Evolutionary conservation across 495 filamentous ascomycete species (phyloP).

Genomic region (Entonaema liquescens): DNA sequence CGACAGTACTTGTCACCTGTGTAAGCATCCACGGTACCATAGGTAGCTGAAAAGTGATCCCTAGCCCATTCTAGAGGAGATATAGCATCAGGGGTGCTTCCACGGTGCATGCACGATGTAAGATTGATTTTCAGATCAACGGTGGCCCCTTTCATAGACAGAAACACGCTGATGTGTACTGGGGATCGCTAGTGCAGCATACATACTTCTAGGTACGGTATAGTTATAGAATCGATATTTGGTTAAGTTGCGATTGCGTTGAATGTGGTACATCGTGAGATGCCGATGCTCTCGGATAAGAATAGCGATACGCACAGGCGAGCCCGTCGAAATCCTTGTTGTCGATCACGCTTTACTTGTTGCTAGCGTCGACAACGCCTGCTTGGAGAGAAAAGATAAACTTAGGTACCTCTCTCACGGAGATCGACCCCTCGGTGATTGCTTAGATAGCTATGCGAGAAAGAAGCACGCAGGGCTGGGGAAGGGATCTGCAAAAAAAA

Average conservation of each 20-base stretch:
- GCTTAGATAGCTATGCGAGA: conserved; percentile 30
- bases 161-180: conserved; percentile 25
- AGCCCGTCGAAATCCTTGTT: conserved; percentile 20
- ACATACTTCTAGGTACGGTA: conserved; percentile 17
- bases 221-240: conserved; percentile 2
- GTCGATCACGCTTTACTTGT: conserved; percentile 22
- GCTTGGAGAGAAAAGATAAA: conserved; percentile 18
- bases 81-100: conserved; percentile 40
- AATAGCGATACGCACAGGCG: conserved; percentile 20
- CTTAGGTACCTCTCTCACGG: conserved; percentile 18
- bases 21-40: conserved; percentile 12
- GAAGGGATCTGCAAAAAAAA: conserved; percentile 18
- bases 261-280: conserved; percentile 7
- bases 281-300: conserved; percentile 13
- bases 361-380: not conserved
- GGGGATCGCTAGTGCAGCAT: conserved; percentile 22
- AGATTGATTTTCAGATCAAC: conserved; percentile 48
- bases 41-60: conserved; percentile 29
- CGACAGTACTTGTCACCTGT: conserved; percentile 25
- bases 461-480: conserved; percentile 19
- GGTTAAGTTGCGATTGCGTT: not conserved
- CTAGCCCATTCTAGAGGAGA: conserved; percentile 30
- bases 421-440: conserved; percentile 29
- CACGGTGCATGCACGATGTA: conserved; percentile 50
- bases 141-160: conserved; percentile 36